These are phyloP conservation scores for Lipomyces orientalis DNA, from an alignment of 805 yeast genomes.

Conservation along the genomic window DNA sequence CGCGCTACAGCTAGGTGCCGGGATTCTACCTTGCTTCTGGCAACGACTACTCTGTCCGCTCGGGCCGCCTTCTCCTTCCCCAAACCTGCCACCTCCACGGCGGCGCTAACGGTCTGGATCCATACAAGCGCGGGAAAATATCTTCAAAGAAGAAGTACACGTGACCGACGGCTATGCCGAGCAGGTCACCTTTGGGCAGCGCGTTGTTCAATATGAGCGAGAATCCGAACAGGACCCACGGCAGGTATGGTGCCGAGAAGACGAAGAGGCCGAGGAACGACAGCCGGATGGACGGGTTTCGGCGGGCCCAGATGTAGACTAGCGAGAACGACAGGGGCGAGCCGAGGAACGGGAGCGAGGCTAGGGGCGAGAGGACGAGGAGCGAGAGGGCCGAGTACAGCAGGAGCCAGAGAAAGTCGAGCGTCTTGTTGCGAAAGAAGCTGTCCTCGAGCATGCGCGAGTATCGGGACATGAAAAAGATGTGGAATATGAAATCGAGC, in stretches of 20 bases:
- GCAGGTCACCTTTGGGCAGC: constrained; percentile 41
- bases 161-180: constrained; percentile 54
- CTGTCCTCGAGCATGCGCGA: constrained; percentile 51
- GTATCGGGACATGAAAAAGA: constrained; percentile 49
- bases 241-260: constrained; percentile 54
- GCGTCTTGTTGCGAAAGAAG: constrained; percentile 42
- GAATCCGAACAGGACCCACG: constrained; percentile 48
- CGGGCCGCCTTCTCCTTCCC: constrained; percentile 6
- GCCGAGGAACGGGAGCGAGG: constrained; percentile 49
- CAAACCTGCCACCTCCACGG: constrained; percentile 48
- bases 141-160: constrained; percentile 50
- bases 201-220: constrained; percentile 39
- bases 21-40: background rate
- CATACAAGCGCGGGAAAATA: constrained; percentile 49
- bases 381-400: constrained; percentile 44
- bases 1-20: background rate
- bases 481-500: constrained; percentile 46
- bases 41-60: background rate
- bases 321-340: constrained; percentile 48
- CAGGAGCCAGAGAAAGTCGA: constrained; percentile 51
- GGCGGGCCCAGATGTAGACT: constrained; percentile 56
- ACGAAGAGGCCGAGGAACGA: constrained; percentile 51
- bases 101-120: constrained; percentile 49
- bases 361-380: constrained; percentile 44
- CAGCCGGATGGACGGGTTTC: constrained; percentile 51